Evolutionary conservation across 257 asterid species (phyloP).

Genomic region (Jacaranda copaia): DNA sequence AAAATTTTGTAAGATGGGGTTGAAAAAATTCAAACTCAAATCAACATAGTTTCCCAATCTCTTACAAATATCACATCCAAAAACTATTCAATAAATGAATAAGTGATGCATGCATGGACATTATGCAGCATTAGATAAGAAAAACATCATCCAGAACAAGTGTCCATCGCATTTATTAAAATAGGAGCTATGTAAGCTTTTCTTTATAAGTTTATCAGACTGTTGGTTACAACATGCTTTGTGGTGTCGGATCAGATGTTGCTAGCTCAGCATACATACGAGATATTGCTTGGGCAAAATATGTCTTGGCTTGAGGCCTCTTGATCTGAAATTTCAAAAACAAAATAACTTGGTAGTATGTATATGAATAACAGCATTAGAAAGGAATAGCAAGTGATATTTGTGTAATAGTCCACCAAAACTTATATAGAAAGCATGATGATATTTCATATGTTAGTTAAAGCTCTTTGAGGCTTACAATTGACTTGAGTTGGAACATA

Average conservation of each 20-base stretch:
- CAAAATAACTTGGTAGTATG: not conserved
- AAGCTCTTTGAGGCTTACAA: not conserved
- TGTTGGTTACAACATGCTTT: conserved; percentile 36
- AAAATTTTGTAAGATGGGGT: not conserved
- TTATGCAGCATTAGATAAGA: not conserved
- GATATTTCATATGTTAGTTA: too few species aligned
- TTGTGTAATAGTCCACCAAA: not conserved
- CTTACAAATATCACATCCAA: not conserved
- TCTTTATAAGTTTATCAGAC: not conserved
- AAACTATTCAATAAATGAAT: conserved; percentile 13
- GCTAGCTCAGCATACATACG: conserved; percentile 75
- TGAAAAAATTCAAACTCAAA: not conserved
- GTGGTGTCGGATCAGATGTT: conserved; percentile 68
- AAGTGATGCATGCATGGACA: not conserved
- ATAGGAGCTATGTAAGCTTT: not conserved
- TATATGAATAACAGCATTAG: not conserved
- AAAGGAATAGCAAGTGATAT: not conserved
- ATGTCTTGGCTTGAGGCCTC: conserved; percentile 89
- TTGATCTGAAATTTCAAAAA: conserved; percentile 58
- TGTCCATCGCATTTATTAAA: not conserved
- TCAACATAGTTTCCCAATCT: not conserved
- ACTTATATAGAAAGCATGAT: not conserved
- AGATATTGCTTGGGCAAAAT: conserved; percentile 76
- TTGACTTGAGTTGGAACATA: not conserved
- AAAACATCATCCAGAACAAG: not conserved